phyloP scores from a whole-genome alignment of 192 early-diverging fungal genomes.

The Linnemannia zychae region DNA sequence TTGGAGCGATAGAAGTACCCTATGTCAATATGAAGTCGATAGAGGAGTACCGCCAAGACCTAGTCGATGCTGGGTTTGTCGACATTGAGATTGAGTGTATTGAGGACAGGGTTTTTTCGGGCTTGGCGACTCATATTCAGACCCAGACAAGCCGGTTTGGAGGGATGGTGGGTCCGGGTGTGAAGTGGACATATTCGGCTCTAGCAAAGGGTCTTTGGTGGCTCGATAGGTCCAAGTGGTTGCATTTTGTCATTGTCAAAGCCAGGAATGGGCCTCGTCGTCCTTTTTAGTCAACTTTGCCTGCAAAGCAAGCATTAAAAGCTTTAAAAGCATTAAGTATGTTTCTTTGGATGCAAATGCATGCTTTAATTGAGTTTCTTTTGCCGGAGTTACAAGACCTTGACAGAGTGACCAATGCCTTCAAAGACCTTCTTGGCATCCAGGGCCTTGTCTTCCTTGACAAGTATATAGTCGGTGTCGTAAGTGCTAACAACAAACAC shows the following conservation, averaged over 20 bases:
- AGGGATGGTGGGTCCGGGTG: conserved; percentile 45
- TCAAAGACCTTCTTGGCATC: conserved; percentile 44
- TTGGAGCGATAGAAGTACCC: conserved; percentile 53
- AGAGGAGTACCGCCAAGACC: conserved; percentile 50
- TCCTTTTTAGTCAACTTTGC: neutral
- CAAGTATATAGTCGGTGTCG: conserved; percentile 81
- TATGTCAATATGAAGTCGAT: conserved; percentile 54
- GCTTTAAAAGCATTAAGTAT: too few relatives aligned
- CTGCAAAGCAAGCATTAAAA: too few relatives aligned
- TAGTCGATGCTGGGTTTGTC: conserved; percentile 55
- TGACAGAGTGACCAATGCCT: conserved; percentile 42
- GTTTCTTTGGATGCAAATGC: neutral
- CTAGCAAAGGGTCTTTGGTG: conserved; percentile 25
- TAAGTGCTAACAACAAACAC: conserved; percentile 80
- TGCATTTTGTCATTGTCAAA: conserved; percentile 34
- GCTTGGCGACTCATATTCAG: conserved; percentile 46
- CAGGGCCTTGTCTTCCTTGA: conserved; percentile 64
- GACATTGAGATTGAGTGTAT: conserved; percentile 57
- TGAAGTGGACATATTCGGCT: conserved; percentile 45
- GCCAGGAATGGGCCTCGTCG: conserved; percentile 28
- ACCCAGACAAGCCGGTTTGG: conserved; percentile 33
- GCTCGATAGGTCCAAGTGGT: conserved; percentile 30
- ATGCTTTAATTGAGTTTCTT: neutral
- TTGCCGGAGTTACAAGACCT: conserved; percentile 9
- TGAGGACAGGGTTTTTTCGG: conserved; percentile 60